Percentiles rank a stretch among this genome's conserved stretches.
Conservation (phyloP, 495 filamentous ascomycete genomes). For the Aspergillus campestris region DNA sequence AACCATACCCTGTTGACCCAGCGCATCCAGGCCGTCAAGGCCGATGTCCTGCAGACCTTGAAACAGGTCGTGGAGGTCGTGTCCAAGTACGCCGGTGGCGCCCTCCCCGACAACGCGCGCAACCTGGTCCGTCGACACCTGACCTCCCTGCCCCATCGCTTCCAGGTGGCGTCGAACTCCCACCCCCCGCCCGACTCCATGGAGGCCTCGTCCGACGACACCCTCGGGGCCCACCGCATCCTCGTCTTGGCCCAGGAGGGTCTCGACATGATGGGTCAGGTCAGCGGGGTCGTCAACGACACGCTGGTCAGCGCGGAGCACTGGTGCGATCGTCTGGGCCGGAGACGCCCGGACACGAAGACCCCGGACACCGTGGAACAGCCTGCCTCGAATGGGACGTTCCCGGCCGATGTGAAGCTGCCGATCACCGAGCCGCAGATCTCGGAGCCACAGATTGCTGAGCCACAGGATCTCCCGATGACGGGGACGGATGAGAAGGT, state of each 20-base stretch:
- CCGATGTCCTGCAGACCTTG: constrained; percentile 67
- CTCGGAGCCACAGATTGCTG: too few relatives aligned
- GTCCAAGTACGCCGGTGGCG: constrained; percentile 73
- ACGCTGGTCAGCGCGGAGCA: constrained; percentile 79
- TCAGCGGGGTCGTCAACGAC: constrained; percentile 70
- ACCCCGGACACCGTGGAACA: constrained; percentile 14
- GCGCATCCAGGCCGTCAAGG: constrained; percentile 61
- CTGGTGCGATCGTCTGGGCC: constrained; percentile 72
- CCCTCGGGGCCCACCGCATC: constrained; percentile 55
- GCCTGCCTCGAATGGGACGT: constrained; percentile 14
- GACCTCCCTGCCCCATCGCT: constrained; percentile 68
- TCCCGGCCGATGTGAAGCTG: constrained; percentile 27
- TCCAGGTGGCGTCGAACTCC: constrained; percentile 47
- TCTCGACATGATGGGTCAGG: constrained; percentile 81
- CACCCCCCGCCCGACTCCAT: constrained; percentile 32
- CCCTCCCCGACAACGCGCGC: constrained; percentile 75
- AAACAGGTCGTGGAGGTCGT: constrained; percentile 70
- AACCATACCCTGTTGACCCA: constrained; percentile 34
- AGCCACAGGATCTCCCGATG: constrained; percentile 29
- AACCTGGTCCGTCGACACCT: constrained; percentile 71
- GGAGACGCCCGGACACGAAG: constrained; percentile 32
- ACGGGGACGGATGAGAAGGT: constrained; percentile 30
- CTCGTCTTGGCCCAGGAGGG: constrained; percentile 79
- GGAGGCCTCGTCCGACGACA: constrained; percentile 31
- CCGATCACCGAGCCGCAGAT: constrained; percentile 16